phyloP scores from a whole-genome alignment of 805 yeast genomes.

The Ogataea pini region DNA sequence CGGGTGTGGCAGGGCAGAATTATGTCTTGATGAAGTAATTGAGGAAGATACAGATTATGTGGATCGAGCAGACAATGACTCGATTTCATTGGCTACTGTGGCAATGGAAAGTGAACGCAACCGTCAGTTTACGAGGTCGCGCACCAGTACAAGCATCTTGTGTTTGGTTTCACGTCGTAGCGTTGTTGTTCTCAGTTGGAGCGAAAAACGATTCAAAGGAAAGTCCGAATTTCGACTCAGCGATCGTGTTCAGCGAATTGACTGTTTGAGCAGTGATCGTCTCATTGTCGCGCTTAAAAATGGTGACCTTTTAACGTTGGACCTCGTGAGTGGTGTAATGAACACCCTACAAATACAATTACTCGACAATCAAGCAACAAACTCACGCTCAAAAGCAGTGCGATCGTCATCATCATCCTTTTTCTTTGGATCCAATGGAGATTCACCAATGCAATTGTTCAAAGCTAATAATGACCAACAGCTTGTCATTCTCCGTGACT shows the following conservation, averaged over 20 bases:
- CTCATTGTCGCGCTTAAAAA: slow-evolving; percentile 26
- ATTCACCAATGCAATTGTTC: slow-evolving; percentile 21
- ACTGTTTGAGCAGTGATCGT: slow-evolving; percentile 27
- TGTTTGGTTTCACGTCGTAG: slow-evolving; percentile 28
- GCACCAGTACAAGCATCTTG: slow-evolving; percentile 19
- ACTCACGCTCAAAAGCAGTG: neutral
- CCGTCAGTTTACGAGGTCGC: slow-evolving; percentile 9
- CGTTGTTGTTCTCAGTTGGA: slow-evolving; percentile 28
- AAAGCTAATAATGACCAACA: slow-evolving; percentile 28
- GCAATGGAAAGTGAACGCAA: slow-evolving; percentile 14
- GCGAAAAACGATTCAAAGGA: slow-evolving; percentile 20
- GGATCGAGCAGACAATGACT: slow-evolving; percentile 26
- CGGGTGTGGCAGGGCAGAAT: neutral
- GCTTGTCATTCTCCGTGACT: slow-evolving; percentile 29
- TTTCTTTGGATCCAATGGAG: slow-evolving; percentile 23
- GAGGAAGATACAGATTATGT: slow-evolving; percentile 29
- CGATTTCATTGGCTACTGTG: slow-evolving; percentile 36
- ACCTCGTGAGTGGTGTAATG: slow-evolving; percentile 15
- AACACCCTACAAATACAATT: slow-evolving; percentile 28
- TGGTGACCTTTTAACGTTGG: slow-evolving; percentile 27
- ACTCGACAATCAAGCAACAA: slow-evolving; percentile 15
- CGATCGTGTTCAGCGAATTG: slow-evolving; percentile 28
- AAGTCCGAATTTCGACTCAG: slow-evolving; percentile 28
- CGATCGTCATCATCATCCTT: slow-evolving; percentile 13
- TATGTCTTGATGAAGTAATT: slow-evolving; percentile 14